Evolutionary conservation across 192 early-diverging fungal genomes (phyloP), one percentile per base, ranked within the genome.

Genomic region (Helicostylum pulchrum): DNA sequence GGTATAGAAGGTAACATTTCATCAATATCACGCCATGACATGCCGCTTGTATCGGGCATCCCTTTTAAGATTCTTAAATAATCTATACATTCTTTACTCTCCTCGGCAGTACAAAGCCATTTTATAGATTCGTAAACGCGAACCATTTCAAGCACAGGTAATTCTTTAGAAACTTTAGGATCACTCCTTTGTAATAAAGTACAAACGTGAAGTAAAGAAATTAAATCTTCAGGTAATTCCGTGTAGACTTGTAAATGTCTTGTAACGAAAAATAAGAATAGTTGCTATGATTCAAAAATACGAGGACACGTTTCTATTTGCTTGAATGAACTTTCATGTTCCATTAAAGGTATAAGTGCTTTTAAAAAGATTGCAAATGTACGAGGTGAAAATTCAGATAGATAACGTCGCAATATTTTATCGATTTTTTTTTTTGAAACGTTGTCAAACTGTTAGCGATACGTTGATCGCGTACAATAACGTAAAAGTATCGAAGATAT

Each of bases 201-300:
- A 12, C 52, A 32, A 14, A 54, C 21, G 3, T 44, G 4, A 26
- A 64, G 0, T 3, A 64, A 1, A 8, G 42, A 26, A 7, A 64
- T 26, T n/a, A 64, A 26, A 30, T 64, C 62, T 54, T 53, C 21
- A 7, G 62, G 62, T 17, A 26, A 12, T 1, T 19, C 8, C 0
- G 52, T 53, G 12, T 64, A 64, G 1, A 39, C 21, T 14, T 53
- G 34, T 26, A 46, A 53, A 20, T 45, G 52, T 0, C 34, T 23
- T 23, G 21, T 14, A 1, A 39, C 20, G 0, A 19, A 20, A 7
- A 42, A 10, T 19, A 12, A 53, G 14, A 30, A 44, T 23, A 10
- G 39, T 17, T 53, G 32, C 62, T 32, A 64, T 39, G 2, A 39
- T 11, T 43, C 32, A 12, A 20, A 23, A 15, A 1, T 39, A 17